Evolutionary conservation across 768 basidiomycete genomes (phyloP).

Genomic region (Mrakia blollopis): DNA sequence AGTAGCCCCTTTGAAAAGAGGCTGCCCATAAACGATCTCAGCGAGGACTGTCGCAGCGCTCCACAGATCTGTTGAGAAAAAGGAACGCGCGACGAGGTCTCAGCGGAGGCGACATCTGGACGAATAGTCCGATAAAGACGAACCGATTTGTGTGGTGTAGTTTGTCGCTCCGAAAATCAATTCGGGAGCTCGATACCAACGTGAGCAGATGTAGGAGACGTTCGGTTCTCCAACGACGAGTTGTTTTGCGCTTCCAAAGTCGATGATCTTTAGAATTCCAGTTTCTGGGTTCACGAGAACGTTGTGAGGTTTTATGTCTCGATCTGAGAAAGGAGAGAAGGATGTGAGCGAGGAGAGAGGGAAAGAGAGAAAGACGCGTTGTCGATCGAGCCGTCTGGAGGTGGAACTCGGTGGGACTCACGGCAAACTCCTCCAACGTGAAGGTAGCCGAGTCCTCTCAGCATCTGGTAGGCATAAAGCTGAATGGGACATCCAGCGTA

Average conservation of each 20-base stretch:
- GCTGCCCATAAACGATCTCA: conserved; percentile 98
- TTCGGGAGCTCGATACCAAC: conserved; percentile 98
- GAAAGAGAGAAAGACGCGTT: not conserved
- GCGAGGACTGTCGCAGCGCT: conserved; percentile 99
- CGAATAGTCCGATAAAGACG: too few species aligned
- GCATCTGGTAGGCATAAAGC: conserved; percentile 56
- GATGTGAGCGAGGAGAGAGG: not conserved
- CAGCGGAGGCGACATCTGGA: too few species aligned
- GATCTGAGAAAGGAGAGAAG: conserved; percentile 51
- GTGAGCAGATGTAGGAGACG: conserved; percentile 98
- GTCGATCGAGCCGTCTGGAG: not conserved
- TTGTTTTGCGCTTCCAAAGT: conserved; percentile 99
- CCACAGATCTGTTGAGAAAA: conserved; percentile 90
- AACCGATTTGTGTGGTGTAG: conserved; percentile 57
- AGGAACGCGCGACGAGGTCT: too few species aligned
- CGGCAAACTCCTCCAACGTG: conserved; percentile 97
- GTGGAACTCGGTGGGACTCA: not conserved
- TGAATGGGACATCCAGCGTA: not conserved
- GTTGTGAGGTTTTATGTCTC: conserved; percentile 99
- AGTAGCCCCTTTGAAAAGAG: conserved; percentile 95
- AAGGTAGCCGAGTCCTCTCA: conserved; percentile 96
- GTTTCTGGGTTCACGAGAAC: conserved; percentile 92
- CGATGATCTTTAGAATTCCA: conserved; percentile 86
- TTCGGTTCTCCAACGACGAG: conserved; percentile 96
- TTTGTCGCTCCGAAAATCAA: conserved; percentile 99